Percentiles rank a stretch among this genome's conserved stretches.
Evolutionary conservation across 306 rosid genomes (phyloP).

Genomic region (Styphnolobium japonicum): DNA sequence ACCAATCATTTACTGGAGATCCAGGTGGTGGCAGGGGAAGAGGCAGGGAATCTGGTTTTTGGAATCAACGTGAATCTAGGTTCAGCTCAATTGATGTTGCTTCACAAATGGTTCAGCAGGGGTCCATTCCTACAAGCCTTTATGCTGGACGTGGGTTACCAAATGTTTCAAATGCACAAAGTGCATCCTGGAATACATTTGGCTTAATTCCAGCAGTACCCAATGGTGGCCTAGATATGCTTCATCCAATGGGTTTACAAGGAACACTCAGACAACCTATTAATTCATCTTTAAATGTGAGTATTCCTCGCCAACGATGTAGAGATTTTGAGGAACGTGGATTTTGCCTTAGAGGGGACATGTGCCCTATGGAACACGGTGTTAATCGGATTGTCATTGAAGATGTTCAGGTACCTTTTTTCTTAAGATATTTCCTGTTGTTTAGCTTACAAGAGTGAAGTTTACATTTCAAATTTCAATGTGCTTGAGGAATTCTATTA

Average conservation of each 20-base stretch:
- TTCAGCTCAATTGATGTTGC: constrained; percentile 75
- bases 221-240: constrained; percentile 78
- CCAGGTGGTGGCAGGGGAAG: constrained; percentile 78
- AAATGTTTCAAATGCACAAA: constrained; percentile 78
- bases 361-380: constrained; percentile 99
- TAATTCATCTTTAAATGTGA: constrained; percentile 72
- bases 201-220: constrained; percentile 82
- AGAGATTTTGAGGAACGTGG: constrained; percentile 99
- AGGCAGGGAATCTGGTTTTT: constrained; percentile 80
- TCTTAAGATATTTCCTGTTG: constrained; percentile 7
- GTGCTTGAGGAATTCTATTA: not conserved
- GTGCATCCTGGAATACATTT: constrained; percentile 83
- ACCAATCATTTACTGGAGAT: constrained; percentile 64
- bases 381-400: constrained; percentile 94
- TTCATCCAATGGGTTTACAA: constrained; percentile 84
- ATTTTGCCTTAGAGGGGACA: constrained; percentile 97
- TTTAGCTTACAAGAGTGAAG: not conserved
- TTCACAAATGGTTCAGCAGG: constrained; percentile 81
- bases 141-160: constrained; percentile 80
- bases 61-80: constrained; percentile 85
- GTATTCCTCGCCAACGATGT: constrained; percentile 83
- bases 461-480: constrained; percentile 5
- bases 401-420: constrained; percentile 85
- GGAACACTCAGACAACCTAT: constrained; percentile 85
- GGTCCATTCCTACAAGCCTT: constrained; percentile 69